Conservation (phyloP, 441 rosid species). For the Gossypium laxum region DNA sequence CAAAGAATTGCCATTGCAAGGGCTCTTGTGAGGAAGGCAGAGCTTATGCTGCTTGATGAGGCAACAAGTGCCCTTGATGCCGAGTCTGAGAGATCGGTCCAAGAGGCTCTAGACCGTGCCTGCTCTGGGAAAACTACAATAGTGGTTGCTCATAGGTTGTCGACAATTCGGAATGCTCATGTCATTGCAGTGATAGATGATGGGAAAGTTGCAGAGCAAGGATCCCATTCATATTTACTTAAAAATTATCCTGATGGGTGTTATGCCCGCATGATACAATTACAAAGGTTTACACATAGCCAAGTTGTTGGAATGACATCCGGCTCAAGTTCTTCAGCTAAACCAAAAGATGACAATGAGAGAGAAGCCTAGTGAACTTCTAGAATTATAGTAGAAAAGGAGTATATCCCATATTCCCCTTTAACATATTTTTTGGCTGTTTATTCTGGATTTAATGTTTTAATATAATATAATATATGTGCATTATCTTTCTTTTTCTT, state of each 20-base stretch:
- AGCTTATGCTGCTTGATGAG: conserved; percentile 85
- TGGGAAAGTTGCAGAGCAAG: conserved; percentile 91
- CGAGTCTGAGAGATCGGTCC: conserved; percentile 87
- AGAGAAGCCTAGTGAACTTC: conserved; percentile 34
- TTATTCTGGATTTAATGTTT: conserved; percentile 25
- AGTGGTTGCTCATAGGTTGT: conserved; percentile 79
- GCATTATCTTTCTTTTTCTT: conserved; percentile 30
- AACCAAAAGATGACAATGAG: conserved; percentile 58
- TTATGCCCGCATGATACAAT: conserved; percentile 86
- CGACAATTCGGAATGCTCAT: conserved; percentile 82
- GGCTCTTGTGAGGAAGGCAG: conserved; percentile 78
- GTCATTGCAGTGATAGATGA: conserved; percentile 83
- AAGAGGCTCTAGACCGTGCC: conserved; percentile 86
- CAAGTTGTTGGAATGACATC: conserved; percentile 78
- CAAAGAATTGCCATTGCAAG: conserved; percentile 87
- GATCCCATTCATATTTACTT: conserved; percentile 78
- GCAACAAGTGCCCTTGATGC: conserved; percentile 95
- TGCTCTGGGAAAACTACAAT: conserved; percentile 80
- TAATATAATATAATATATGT: conserved; percentile 45
- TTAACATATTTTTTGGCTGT: conserved; percentile 28
- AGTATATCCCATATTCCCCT: conserved; percentile 26
- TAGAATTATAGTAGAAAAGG: conserved; percentile 20
- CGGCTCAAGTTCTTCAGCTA: conserved; percentile 64
- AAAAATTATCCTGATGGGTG: conserved; percentile 86
- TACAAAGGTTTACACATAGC: conserved; percentile 86